Conservation (phyloP, 768 basidiomycete species). For the Cystofilobasidium bisporidii region DNA sequence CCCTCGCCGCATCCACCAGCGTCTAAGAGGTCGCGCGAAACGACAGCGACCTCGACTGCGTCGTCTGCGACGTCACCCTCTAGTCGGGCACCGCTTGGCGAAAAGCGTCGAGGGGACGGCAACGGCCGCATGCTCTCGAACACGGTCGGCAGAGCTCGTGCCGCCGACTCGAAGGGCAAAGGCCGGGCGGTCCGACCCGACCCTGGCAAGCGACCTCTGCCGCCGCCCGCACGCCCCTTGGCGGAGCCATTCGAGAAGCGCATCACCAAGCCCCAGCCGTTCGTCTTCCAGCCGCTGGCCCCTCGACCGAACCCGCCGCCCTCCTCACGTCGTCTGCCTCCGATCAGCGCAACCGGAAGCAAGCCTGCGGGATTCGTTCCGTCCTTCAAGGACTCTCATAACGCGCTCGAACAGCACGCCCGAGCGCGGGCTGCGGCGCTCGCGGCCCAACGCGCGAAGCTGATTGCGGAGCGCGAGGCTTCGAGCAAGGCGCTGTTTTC, state of each 20-base stretch:
- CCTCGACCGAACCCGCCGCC: not conserved
- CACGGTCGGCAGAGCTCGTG: no score
- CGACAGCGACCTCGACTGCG: not conserved
- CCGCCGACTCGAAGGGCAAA: not conserved
- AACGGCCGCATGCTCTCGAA: not conserved
- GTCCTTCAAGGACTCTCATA: not conserved
- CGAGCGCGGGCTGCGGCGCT: not conserved
- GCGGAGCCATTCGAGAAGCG: not conserved
- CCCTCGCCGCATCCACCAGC: not conserved
- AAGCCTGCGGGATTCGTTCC: not conserved
- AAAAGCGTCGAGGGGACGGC: not conserved
- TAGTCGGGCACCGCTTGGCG: not conserved
- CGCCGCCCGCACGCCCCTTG: not conserved
- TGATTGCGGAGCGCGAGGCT: not conserved
- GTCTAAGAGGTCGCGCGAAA: not conserved
- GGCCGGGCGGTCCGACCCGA: not conserved
- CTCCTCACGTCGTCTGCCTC: not conserved
- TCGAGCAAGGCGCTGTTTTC: not conserved
- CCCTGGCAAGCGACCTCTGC: not conserved
- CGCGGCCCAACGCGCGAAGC: not conserved
- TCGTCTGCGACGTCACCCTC: not conserved
- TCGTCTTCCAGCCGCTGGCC: not conserved
- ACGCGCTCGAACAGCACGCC: not conserved
- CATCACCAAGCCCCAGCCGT: constrained; percentile 1
- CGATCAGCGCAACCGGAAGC: not conserved